phyloP scores from a whole-genome alignment of 257 asterid species.

The Knoxia roxburghii region DNA sequence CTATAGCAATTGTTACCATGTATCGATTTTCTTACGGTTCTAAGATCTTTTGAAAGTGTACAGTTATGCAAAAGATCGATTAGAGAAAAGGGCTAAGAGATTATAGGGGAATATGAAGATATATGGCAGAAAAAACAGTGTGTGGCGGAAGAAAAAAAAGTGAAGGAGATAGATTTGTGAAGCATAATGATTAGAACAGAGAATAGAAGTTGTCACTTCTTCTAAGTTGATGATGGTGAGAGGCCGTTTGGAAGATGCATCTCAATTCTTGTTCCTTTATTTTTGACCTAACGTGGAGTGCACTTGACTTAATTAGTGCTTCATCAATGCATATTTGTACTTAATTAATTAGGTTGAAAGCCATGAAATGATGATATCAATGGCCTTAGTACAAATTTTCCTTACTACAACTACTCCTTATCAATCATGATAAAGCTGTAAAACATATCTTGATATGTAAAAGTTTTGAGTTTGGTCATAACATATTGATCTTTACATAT shows the following conservation, averaged over 20 bases:
- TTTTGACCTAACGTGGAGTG: constrained; percentile 29
- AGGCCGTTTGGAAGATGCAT: constrained; percentile 26
- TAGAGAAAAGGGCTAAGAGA: constrained; percentile 12
- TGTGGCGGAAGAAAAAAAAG: constrained; percentile 6
- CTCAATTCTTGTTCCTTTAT: constrained; percentile 9
- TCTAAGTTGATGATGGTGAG: constrained; percentile 20
- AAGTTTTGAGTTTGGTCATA: too few species aligned
- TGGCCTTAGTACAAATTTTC: neutral
- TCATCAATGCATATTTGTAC: neutral
- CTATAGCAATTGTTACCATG: too few species aligned
- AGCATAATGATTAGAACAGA: constrained; percentile 41
- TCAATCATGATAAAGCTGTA: neutral
- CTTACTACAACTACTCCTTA: neutral
- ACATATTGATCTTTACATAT: too few species aligned
- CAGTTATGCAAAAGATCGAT: too few species aligned
- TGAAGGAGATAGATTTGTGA: constrained; percentile 3
- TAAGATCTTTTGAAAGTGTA: too few species aligned
- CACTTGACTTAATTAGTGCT: constrained; percentile 11
- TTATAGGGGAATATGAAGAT: constrained; percentile 14
- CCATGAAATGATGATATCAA: neutral
- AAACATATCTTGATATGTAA: neutral
- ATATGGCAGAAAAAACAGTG: constrained; percentile 16
- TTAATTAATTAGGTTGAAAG: neutral
- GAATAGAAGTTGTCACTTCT: constrained; percentile 30
- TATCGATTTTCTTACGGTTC: too few species aligned